Evolutionary conservation across 2,329 filamentous ascomycete genomes (phyloP).

Genomic region (Gliomastix tumulicola): DNA sequence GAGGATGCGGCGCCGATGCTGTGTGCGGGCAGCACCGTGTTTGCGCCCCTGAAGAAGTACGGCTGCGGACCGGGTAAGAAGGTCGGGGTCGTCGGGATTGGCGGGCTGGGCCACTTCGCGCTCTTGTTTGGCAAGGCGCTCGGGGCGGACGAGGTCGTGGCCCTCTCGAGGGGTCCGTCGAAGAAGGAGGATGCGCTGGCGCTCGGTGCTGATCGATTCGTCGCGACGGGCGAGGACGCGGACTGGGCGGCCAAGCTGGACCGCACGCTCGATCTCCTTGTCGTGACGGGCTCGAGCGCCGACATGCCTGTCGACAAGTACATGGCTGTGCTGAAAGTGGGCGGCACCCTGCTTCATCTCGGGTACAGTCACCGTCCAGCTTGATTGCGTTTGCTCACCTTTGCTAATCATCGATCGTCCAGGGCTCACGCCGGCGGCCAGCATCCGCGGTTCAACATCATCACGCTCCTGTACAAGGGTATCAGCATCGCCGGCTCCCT

Average conservation of each 20-base stretch:
- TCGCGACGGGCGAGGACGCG: slow-evolving; percentile 34
- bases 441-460: slow-evolving; percentile 29
- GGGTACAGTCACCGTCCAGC: too few relatives aligned
- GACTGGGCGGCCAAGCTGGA: slow-evolving; percentile 48
- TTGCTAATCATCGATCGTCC: not conserved
- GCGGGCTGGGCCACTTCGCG: slow-evolving; percentile 63
- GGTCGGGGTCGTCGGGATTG: slow-evolving; percentile 61
- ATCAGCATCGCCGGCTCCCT: slow-evolving; percentile 27
- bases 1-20: slow-evolving; percentile 55
- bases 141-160: slow-evolving; percentile 52
- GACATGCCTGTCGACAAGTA: slow-evolving; percentile 56
- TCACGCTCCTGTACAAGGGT: slow-evolving; percentile 20
- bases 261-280: slow-evolving; percentile 47
- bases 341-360: slow-evolving; percentile 6
- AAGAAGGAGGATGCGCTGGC: slow-evolving; percentile 49
- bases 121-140: slow-evolving; percentile 62
- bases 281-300: slow-evolving; percentile 44
- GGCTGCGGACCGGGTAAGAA: slow-evolving; percentile 59
- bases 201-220: slow-evolving; percentile 49
- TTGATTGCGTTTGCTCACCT: too few relatives aligned
- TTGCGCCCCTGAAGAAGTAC: slow-evolving; percentile 53
- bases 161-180: slow-evolving; percentile 43
- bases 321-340: slow-evolving; percentile 4
- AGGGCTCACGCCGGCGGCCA: not conserved
- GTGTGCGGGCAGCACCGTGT: slow-evolving; percentile 65